Evolutionary conservation across 2,329 filamentous ascomycete genomes (phyloP), one percentile per base, ranked within the genome.

Genomic region (Amauroascus niger): DNA sequence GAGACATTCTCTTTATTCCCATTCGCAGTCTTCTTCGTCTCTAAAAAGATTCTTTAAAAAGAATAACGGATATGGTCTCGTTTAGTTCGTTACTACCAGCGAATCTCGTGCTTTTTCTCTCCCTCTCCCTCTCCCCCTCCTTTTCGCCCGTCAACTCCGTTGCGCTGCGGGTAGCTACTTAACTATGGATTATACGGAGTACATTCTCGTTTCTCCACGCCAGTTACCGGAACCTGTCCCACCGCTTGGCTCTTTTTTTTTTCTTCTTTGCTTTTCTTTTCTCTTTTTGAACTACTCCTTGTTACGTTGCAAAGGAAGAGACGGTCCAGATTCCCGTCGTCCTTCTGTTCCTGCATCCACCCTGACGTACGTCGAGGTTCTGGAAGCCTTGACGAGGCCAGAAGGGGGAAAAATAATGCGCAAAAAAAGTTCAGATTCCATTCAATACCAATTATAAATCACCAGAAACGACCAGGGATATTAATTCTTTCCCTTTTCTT

Each of bases 291-390:
- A n/a, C n/a, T n/a, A n/a, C n/a, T n/a, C n/a, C n/a, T n/a, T n/a
- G n/a, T n/a, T n/a, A n/a, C n/a, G n/a, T n/a, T n/a, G n/a, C n/a
- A n/a, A n/a, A n/a, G n/a, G n/a, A n/a, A n/a, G 49, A 40, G 22
- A 39, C 41, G 41, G 50, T 52, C 50, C 50, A 52, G 50, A 52
- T 40, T 45, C 30, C 41, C 30, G 30, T 28, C 30, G 6, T 22
- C n/a, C 43, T 20, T 26, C 30, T 37, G 50, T 52, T 46, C 50
- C 40, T 46, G 50, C 40, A 46, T 52, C 49, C 49, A 35, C 39
- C 48, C 24, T 51, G 49, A 51, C 49, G 49, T 50, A 35, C 6
- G 33, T n/a, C 33, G 11, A 37, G 5, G 33, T 5, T 37, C n/a
- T 37, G 28, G 28, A 30, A 11, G 11, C 33, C 11, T 13, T 48